A percentile compares a stretch with the other conserved stretches of the same genome.
Conservation (phyloP, 257 asterid genomes). For the Apocynum venetum region DNA sequence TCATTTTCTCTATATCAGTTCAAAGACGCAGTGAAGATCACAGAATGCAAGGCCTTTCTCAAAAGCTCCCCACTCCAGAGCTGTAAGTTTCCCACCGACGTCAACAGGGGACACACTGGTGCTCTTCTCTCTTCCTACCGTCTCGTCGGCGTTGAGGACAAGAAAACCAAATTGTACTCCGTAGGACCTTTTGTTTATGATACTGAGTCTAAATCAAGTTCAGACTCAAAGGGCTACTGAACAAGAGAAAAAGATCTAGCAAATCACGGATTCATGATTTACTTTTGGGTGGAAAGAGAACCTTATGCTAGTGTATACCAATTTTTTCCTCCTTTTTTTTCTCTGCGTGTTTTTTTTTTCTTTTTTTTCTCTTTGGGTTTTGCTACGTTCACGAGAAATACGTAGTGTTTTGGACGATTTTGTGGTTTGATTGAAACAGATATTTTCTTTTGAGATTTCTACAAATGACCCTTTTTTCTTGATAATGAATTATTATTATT, state of each 20-base stretch:
- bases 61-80: slow-evolving; percentile 36
- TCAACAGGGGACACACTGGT: background rate
- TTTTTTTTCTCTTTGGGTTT: background rate
- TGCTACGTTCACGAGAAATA: too few species aligned
- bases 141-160: background rate
- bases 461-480: background rate
- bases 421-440: background rate
- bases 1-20: slow-evolving; percentile 31
- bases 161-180: background rate
- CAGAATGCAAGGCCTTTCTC: slow-evolving; percentile 51
- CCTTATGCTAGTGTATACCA: too few species aligned
- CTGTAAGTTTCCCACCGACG: background rate
- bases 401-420: background rate
- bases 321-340: background rate
- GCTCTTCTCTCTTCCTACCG: slow-evolving; percentile 8
- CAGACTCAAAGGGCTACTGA: slow-evolving; percentile 5
- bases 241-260: background rate
- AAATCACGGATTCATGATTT: background rate
- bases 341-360: too few species aligned
- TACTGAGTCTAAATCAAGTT: background rate
- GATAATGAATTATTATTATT: background rate
- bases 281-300: background rate
- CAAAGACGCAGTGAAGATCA: slow-evolving; percentile 28
- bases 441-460: background rate
- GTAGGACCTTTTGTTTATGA: slow-evolving; percentile 3